Evolutionary conservation across 1,284 basidiomycete genomes (phyloP), one percentile per base, ranked within the genome.

Genomic region (Tilletia setariae): DNA sequence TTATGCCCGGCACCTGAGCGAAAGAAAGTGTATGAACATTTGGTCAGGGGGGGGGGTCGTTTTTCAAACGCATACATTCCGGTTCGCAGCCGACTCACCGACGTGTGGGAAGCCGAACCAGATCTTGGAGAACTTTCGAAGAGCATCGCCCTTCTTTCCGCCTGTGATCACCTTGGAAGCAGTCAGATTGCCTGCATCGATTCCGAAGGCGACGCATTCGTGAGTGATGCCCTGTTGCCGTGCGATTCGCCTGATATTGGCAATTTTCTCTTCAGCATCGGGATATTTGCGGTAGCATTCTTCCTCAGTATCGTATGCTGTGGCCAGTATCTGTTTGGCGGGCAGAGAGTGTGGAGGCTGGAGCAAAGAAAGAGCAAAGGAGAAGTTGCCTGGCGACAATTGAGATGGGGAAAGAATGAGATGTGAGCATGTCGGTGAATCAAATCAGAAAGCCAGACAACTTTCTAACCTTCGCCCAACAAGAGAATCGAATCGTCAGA

Each of bases 41-140:
- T n/a, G n/a, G n/a, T n/a, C n/a, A n/a, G n/a, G n/a, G n/a, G n/a
- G n/a, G n/a, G n/a, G n/a, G n/a, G n/a, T n/a, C n/a, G n/a, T n/a
- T n/a, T n/a, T n/a, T n/a, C n/a, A n/a, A n/a, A n/a, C n/a, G n/a
- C 44, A 47, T n/a, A 13, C 44, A 47, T 13, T 47, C 13, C 13
- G 13, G 13, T 13, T 46, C 44, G 44, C 44, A 46, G 13, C 44
- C 44, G n/a, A 84, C 87, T 76, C 78, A 90, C 94, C 94, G 76
- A 91, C 91, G 85, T 98, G 95, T 64, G 95, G 95, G 78, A 98
- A 98, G 81, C 98, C 97, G 89, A 93, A 98, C 25, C 93, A 89
- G 68, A 98, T 87, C 67, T 83, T 88, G 86, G 85, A 93, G 90
- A 87, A 91, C 90, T 70, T 84, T 85, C 77, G 85, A 81, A 63